These are phyloP conservation scores for Coniochaeta sp. DNA, from an alignment of 2,329 filamentous ascomycete species.

Conservation along the genomic window DNA sequence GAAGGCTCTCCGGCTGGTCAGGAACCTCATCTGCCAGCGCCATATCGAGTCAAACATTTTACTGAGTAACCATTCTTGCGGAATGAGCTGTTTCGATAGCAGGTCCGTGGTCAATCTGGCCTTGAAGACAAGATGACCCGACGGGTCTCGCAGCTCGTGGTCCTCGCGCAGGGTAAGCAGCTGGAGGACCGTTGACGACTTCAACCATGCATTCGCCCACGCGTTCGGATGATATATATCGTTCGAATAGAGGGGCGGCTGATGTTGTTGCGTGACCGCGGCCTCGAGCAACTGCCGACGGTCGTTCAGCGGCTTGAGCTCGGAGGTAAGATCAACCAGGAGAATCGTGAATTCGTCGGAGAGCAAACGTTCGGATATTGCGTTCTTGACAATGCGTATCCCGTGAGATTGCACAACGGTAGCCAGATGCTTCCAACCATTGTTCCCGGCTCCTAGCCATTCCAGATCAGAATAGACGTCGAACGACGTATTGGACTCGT, in stretches of 20 bases:
- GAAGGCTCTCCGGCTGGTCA: conserved; percentile 23
- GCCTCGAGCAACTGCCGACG: conserved; percentile 31
- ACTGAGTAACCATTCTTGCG: conserved; percentile 28
- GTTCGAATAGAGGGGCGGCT: conserved; percentile 16
- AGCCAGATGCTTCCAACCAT: conserved; percentile 39
- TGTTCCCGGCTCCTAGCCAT: conserved; percentile 26
- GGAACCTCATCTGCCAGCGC: conserved; percentile 26
- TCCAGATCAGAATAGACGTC: conserved; percentile 44
- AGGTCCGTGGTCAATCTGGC: conserved; percentile 29
- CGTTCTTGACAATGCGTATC: conserved; percentile 32
- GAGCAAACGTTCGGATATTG: conserved; percentile 33
- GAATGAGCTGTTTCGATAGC: conserved; percentile 26
- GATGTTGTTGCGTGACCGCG: conserved; percentile 26
- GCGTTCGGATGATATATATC: conserved; percentile 12
- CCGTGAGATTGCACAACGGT: conserved; percentile 39
- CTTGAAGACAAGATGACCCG: conserved; percentile 17
- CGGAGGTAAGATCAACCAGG: conserved; percentile 33
- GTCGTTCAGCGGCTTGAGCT: conserved; percentile 28
- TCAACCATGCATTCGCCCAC: neutral
- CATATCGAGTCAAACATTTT: conserved; percentile 30
- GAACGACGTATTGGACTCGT: conserved; percentile 30
- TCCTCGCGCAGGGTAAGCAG: neutral
- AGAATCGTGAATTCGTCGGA: conserved; percentile 30
- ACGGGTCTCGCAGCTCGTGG: neutral
- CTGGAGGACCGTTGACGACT: neutral